phyloP scores from a whole-genome alignment of 2,329 filamentous ascomycete species.

The Stemphylium lycopersici region DNA sequence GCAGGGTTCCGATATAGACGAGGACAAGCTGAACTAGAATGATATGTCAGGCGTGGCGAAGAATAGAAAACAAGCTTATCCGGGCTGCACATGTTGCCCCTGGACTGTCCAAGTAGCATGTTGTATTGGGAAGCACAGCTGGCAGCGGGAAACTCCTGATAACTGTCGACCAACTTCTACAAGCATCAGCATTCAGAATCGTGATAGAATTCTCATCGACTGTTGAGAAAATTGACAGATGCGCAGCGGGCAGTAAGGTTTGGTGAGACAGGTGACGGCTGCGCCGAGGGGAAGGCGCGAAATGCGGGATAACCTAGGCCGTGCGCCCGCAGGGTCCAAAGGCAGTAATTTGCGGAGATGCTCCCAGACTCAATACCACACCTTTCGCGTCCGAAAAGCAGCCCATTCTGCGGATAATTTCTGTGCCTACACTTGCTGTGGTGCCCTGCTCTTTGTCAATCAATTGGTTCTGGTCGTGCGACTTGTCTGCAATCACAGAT shows the following conservation, averaged over 20 bases:
- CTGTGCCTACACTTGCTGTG: background rate
- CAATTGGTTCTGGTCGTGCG: conserved; percentile 13
- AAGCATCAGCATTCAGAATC: no score
- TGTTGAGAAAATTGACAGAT: no score
- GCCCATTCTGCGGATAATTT: background rate
- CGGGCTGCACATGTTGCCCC: no score
- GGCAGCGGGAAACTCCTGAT: no score
- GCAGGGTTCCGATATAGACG: no score
- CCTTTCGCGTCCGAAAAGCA: conserved; percentile 1
- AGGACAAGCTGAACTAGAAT: no score
- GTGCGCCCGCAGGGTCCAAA: conserved; percentile 15
- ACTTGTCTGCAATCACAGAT: conserved; percentile 3
- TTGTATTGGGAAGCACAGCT: no score
- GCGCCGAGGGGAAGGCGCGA: conserved; percentile 4
- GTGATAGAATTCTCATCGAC: no score
- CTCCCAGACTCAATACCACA: conserved; percentile 2
- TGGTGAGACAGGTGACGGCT: background rate
- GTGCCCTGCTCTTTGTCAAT: background rate
- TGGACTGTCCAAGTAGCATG: no score
- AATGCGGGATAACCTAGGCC: conserved; percentile 11
- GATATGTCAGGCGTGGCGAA: no score
- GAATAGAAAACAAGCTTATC: no score
- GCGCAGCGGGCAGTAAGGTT: background rate
- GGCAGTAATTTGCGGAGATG: conserved; percentile 15
- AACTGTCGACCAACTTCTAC: no score